Base-by-base conservation (phyloP, 1,139 yeast genomes). In the Hansenula sp. region DNA sequence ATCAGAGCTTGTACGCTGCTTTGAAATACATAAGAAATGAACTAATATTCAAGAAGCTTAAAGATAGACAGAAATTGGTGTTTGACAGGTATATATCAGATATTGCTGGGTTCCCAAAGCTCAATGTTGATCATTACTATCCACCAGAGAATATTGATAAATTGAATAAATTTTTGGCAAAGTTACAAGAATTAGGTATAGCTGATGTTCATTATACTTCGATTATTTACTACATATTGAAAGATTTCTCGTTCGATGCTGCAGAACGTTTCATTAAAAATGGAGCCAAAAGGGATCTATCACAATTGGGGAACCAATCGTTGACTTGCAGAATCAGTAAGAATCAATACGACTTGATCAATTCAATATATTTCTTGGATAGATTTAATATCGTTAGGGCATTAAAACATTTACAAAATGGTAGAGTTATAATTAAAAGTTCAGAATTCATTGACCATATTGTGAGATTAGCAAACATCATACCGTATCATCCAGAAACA, bases 131-230 rank as follows among this genome's bases (percentile, higher is more conserved):
- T 17, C 14, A 31, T 5, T 40, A 33, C 11, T 55, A 53, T 22
- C 59, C 59, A 5, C 59, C 59, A 1, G 49, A 48, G 36, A 47
- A 50, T 30, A 11, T 38, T 14, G 38, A 42, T 10, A 54, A 48
- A 31, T 18, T 54, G 25, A 47, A 38, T 17, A 29, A 22, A 20
- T 43, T 53, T 26, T 29, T 55, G 2, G 17, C 39, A 1, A 39
- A 37, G n/a, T 36, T 54, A 26, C 37, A 40, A 13, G n/a, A 30
- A 16, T 9, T 31, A 18, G 41, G 32, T 3, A 38, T 48, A 7
- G 33, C 40, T 7, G 39, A 32, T 4, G 21, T 39, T 3, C 45
- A 47, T 10, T 25, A 44, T 11, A 29, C 43, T 11, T 30, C 46
- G 5, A 41, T 51, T 17, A 14, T 52, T 3, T 53, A 53, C 26